A percentile compares a stretch with the other conserved stretches of the same genome.
phyloP scores from a whole-genome alignment of 306 rosid genomes.

The Myrica gale region DNA sequence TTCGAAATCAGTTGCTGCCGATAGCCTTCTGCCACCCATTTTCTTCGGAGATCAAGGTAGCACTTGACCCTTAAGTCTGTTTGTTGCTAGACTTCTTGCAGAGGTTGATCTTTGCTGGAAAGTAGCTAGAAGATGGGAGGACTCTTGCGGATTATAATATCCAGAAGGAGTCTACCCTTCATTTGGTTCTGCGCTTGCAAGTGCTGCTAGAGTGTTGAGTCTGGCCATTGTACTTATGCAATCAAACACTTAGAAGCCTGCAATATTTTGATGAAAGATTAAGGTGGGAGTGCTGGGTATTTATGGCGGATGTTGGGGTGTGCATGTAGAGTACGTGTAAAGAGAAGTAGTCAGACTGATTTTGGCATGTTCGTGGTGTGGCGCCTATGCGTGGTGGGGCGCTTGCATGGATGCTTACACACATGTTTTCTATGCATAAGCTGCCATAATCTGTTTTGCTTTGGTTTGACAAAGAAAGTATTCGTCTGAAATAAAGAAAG shows the following conservation, averaged over 20 bases:
- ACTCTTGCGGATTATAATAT: too few relatives aligned
- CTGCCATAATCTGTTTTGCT: neutral
- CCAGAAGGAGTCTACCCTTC: too few relatives aligned
- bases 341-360: neutral
- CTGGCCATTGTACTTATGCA: neutral
- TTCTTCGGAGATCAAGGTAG: too few relatives aligned
- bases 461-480: too few relatives aligned
- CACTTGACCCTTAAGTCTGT: too few relatives aligned
- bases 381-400: neutral
- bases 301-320: neutral
- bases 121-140: too few relatives aligned
- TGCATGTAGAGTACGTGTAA: conserved; percentile 27
- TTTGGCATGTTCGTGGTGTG: neutral
- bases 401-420: conserved; percentile 7
- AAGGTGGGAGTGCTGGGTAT: neutral
- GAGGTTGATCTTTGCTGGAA: too few relatives aligned
- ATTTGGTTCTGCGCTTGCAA: too few relatives aligned
- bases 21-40: too few relatives aligned
- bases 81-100: too few relatives aligned
- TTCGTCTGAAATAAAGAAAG: too few relatives aligned
- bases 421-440: neutral
- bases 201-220: neutral
- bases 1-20: too few relatives aligned
- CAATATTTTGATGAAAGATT: neutral
- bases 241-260: neutral